Evolutionary conservation across 306 rosid species (phyloP).

Genomic region (Castanea mollissima): DNA sequence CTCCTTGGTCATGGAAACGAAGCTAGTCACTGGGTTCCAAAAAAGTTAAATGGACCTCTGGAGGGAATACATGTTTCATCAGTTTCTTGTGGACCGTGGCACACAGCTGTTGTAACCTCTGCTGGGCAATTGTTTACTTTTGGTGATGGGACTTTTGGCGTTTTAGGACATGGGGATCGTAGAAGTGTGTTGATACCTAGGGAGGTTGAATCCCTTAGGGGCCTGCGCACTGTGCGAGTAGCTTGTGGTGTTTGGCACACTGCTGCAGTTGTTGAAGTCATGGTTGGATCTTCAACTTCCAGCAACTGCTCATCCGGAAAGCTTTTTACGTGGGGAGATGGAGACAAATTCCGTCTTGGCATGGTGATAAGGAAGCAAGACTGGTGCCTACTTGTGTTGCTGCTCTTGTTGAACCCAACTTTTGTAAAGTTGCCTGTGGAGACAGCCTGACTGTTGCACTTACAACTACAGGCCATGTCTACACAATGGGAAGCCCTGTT

Average conservation of each 20-base stretch:
- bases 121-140: constrained; percentile 96
- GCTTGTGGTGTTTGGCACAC: constrained; percentile 99
- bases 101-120: constrained; percentile 95
- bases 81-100: constrained; percentile 99
- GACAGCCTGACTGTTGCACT: constrained; percentile 95
- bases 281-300: constrained; percentile 87
- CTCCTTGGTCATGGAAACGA: constrained; percentile 96
- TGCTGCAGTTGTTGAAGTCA: constrained; percentile 97
- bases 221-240: constrained; percentile 91
- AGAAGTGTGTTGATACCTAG: constrained; percentile 75
- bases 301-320: constrained; percentile 94
- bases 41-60: constrained; percentile 87
- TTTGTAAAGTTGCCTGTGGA: constrained; percentile 94
- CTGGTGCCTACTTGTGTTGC: constrained; percentile 99
- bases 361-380: constrained; percentile 93
- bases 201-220: constrained; percentile 96
- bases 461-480: constrained; percentile 84
- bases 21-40: constrained; percentile 99
- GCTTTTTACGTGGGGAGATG: constrained; percentile 99
- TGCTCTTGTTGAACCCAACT: constrained; percentile 87
- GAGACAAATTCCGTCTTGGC: constrained; percentile 96
- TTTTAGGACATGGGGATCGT: constrained; percentile 90
- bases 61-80: constrained; percentile 94
- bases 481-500: constrained; percentile 94
- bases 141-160: constrained; percentile 98